Conservation (phyloP, 2,329 filamentous ascomycete genomes). For the Chrysosporium keratinophilum region DNA sequence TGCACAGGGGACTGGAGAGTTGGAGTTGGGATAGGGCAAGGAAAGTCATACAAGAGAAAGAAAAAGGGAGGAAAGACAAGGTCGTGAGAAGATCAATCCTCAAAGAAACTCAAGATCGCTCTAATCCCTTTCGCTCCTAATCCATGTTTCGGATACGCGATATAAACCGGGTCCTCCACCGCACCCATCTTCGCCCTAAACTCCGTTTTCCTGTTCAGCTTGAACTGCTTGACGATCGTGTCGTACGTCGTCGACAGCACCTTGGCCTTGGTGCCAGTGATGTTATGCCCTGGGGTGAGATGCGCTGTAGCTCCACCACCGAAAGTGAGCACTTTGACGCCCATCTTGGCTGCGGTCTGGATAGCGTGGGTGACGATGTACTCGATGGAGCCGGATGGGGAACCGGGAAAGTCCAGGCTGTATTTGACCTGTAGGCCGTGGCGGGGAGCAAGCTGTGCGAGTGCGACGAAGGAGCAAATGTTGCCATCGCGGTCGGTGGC, state of each 20-base stretch:
- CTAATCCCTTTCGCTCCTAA: slow-evolving; percentile 70
- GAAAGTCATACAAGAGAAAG: not conserved
- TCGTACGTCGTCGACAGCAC: slow-evolving; percentile 75
- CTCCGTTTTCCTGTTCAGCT: slow-evolving; percentile 72
- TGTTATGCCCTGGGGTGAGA: slow-evolving; percentile 68
- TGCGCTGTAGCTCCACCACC: slow-evolving; percentile 68
- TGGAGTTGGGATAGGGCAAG: not conserved
- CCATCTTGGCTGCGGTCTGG: slow-evolving; percentile 47
- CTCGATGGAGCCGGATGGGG: slow-evolving; percentile 82
- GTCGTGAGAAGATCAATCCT: slow-evolving; percentile 40
- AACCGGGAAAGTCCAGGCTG: slow-evolving; percentile 80
- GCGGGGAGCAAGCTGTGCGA: slow-evolving; percentile 67
- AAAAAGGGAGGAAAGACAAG: not conserved
- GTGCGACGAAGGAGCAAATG: slow-evolving; percentile 66
- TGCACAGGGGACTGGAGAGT: not conserved
- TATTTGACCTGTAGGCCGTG: slow-evolving; percentile 94
- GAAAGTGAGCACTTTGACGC: slow-evolving; percentile 65
- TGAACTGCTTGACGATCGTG: slow-evolving; percentile 68
- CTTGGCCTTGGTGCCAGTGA: slow-evolving; percentile 68
- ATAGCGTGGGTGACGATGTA: slow-evolving; percentile 65
- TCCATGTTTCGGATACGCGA: slow-evolving; percentile 80
- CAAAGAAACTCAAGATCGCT: slow-evolving; percentile 84
- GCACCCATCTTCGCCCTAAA: slow-evolving; percentile 88
- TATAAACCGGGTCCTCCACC: slow-evolving; percentile 71
- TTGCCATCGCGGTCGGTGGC: slow-evolving; percentile 62